Percentiles rank a stretch among this genome's conserved stretches.
phyloP scores from a whole-genome alignment of 75 land plant genomes.

The Pinus tabuliformis region DNA sequence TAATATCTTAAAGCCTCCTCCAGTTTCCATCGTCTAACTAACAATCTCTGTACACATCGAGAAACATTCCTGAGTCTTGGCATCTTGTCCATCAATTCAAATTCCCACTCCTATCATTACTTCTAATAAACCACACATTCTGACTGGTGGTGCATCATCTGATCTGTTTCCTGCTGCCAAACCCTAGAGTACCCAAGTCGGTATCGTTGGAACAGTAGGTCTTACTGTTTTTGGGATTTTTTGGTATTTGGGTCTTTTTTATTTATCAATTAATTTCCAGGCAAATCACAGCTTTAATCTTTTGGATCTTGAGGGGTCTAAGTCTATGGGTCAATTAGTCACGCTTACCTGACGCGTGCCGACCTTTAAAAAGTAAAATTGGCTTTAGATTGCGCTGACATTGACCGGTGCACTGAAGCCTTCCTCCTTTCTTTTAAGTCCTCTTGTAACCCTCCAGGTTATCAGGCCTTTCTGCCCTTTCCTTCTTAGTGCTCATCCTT shows the following conservation, averaged over 20 bases:
- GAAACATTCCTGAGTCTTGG: constrained; percentile 13
- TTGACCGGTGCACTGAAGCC: constrained; percentile 4
- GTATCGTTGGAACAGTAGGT: no score
- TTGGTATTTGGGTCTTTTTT: no score
- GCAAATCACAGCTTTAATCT: no score
- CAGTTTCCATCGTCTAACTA: neutral
- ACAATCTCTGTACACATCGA: constrained; percentile 3
- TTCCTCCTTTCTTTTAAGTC: neutral
- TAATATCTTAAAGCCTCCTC: neutral
- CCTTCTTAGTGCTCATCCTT: neutral
- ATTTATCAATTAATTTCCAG: no score
- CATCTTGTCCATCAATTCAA: constrained; percentile 6
- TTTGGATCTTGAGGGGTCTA: no score
- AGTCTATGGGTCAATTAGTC: no score
- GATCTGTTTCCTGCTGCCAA: no score
- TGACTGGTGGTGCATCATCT: no score
- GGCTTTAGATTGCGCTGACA: neutral
- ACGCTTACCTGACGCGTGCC: no score
- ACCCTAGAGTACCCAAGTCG: no score
- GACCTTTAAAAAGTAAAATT: no score
- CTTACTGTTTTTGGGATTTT: no score
- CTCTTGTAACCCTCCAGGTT: neutral
- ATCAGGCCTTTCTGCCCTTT: constrained; percentile 2
- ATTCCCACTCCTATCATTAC: constrained; percentile 5
- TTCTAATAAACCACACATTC: neutral